Percentiles rank a stretch among this genome's conserved stretches.
Evolutionary conservation across 257 asterid genomes (phyloP).

Genomic region (Nyctanthes arbortristis): DNA sequence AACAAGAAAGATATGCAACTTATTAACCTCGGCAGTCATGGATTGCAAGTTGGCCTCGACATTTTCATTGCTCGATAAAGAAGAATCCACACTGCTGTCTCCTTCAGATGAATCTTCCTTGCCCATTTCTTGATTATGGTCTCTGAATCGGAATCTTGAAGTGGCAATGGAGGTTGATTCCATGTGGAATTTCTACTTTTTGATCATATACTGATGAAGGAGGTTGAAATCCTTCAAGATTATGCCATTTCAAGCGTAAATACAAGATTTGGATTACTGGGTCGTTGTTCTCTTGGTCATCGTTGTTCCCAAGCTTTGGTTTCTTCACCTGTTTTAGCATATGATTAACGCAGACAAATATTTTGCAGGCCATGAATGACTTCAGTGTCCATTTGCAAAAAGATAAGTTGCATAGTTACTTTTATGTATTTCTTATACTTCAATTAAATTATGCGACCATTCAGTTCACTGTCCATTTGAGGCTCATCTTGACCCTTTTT

Average conservation of each 20-base stretch:
- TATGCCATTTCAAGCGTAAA: conserved; percentile 2
- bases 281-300: conserved; percentile 36
- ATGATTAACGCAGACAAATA: neutral
- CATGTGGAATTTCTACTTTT: conserved; percentile 23
- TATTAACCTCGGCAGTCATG: conserved; percentile 80
- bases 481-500: no score
- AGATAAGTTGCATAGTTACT: no score
- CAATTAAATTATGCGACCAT: no score
- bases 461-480: no score
- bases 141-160: conserved; percentile 60
- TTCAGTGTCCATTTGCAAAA: no score
- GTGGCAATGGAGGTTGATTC: conserved; percentile 37
- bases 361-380: conserved; percentile 8
- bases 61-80: conserved; percentile 41
- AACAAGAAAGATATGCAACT: no score
- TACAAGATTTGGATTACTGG: neutral
- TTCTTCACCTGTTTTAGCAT: conserved; percentile 32
- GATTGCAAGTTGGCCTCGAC: conserved; percentile 57
- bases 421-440: no score
- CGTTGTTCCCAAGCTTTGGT: conserved; percentile 47
- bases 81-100: conserved; percentile 43
- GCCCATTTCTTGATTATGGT: conserved; percentile 36
- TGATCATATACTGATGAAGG: conserved; percentile 11
- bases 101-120: conserved; percentile 36
- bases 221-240: neutral